A percentile compares a stretch with the other conserved stretches of the same genome.
Conservation (phyloP, 2,329 filamentous ascomycete species). For the Clonostachys byssicola region DNA sequence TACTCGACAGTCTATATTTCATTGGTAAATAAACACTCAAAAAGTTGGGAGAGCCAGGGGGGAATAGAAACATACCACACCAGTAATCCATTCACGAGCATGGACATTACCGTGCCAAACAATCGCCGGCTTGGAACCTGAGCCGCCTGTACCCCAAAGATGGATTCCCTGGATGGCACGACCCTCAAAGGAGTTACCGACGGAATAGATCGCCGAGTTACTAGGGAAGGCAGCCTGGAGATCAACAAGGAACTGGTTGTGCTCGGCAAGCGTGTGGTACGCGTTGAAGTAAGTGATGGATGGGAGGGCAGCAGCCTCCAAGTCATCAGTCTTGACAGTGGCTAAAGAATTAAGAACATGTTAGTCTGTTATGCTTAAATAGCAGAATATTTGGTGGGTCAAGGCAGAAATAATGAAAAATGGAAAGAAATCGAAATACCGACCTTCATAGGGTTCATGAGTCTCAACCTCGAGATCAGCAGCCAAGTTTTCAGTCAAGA, state of each 20-base stretch:
- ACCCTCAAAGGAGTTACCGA: slow-evolving; percentile 38
- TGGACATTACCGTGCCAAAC: slow-evolving; percentile 49
- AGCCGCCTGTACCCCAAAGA: slow-evolving; percentile 35
- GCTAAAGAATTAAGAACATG: neutral
- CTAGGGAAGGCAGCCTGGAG: slow-evolving; percentile 33
- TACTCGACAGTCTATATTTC: slow-evolving; percentile 35
- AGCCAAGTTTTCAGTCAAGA: slow-evolving; percentile 34
- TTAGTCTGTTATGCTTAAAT: too few species aligned
- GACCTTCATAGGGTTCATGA: neutral
- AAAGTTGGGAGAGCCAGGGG: too few species aligned
- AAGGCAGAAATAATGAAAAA: too few species aligned
- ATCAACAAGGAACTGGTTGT: slow-evolving; percentile 37
- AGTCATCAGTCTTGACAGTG: neutral
- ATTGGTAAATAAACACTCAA: neutral
- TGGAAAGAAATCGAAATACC: too few species aligned
- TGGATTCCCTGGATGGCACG: slow-evolving; percentile 54
- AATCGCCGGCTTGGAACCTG: slow-evolving; percentile 38
- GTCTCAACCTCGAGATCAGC: slow-evolving; percentile 23
- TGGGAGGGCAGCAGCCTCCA: slow-evolving; percentile 2
- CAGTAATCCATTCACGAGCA: slow-evolving; percentile 49
- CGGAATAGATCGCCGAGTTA: slow-evolving; percentile 39
- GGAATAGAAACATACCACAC: slow-evolving; percentile 18
- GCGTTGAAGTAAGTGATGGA: slow-evolving; percentile 37
- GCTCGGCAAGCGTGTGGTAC: slow-evolving; percentile 47
- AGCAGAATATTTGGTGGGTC: too few species aligned